Base-by-base conservation (phyloP, 2,329 filamentous ascomycete genomes). In the Xylaria digitata region DNA sequence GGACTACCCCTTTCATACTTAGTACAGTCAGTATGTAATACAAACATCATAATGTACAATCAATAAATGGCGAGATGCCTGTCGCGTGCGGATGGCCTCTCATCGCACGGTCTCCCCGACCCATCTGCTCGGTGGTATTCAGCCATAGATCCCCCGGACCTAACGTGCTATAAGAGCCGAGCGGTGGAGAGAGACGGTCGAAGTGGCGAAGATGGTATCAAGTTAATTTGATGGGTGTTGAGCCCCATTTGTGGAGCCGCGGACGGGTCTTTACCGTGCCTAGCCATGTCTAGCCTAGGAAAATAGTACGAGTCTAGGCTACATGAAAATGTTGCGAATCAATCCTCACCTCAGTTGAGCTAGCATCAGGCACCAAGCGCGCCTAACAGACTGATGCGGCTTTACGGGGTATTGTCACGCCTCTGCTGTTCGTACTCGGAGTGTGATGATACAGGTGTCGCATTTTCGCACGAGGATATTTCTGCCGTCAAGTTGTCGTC, bases 401-500 rank as follows among this genome's bases (percentile, higher is more conserved):
- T 55, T 43, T 40, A 66, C 26, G 46, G 56, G 34, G 63, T 58
- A 50, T 49, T 49, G 40, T 23, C 21, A 54, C 48, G 43, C 13
- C 19, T 53, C 50, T 37, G 50, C 30, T 58, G 43, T 53, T 63
- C 54, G 49, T 50, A 21, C 45, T 56, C 62, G 30, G 26, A 32
- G 40, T 46, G 23, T 49, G 43, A 60, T 23, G 19, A 40, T 21
- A 46, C 43, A 37, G 60, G 50, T 15, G 43, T 54, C 23, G 40
- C 45, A 53, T 63, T 43, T 45, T 15, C 50, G 61, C 26, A 53
- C 42, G 53, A 48, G 53, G 67, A 69, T 52, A 53, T 70, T 45
- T 78, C 77, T 9, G 76, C 75, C 19, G 75, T 76, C 58, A 78
- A 78, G 58, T 81, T 79, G 63, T 79, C 81, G 30, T 80, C 81